Base-by-base conservation (phyloP, 2,329 filamentous ascomycete species). In the Aspergillus sp. region DNA sequence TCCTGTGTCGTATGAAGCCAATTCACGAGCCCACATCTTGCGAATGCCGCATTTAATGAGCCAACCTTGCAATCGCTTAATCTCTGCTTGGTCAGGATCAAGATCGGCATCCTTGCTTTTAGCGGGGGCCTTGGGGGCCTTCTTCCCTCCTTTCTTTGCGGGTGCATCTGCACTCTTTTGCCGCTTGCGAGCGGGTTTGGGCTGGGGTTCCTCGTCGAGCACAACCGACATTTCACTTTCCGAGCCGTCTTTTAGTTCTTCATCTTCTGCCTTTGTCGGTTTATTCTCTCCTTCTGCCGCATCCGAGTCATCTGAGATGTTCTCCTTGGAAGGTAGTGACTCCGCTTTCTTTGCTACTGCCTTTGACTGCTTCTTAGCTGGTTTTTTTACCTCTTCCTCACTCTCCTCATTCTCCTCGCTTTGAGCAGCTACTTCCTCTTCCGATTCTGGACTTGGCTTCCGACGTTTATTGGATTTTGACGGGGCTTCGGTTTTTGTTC, bases 1-100 rank as follows among this genome's bases (percentile, higher is more conserved):
- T 4, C 77, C 62, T 26, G 90, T 86, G 43, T 83, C 79, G 57
- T 80, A 90, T 43, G 82, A 74, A 63, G 88, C 88, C 27, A 98
- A 76, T 66, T 96, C 89, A 50, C 85, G 82, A 39, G 79, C 80
- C 91, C 93, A 98, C 48, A 96, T 79, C 63, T 96, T 97, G 42
- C 89, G 85, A 43, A 96, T 81, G 28, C 91, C 91, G 59, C 91
- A 98, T 67, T 96, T 95, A 37, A 85, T 70, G 6, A 98, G 78
- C 66, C 91, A 89, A 7, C 82, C 80, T 68, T 97, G 91, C 4
- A 97, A 74, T 39, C 83, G 86, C 66, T 95, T 97, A 61, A 96
- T 86, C 63, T 95, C 87, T 4, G 79, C 82, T 46, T 88, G 81
- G 47, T 90, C 79, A 0, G 85, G 79, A 12, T 82, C 73, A 2